A percentile compares a stretch with the other conserved stretches of the same genome.
Conservation (phyloP, 2,329 filamentous ascomycete genomes). For the Aspergillus sp. region DNA sequence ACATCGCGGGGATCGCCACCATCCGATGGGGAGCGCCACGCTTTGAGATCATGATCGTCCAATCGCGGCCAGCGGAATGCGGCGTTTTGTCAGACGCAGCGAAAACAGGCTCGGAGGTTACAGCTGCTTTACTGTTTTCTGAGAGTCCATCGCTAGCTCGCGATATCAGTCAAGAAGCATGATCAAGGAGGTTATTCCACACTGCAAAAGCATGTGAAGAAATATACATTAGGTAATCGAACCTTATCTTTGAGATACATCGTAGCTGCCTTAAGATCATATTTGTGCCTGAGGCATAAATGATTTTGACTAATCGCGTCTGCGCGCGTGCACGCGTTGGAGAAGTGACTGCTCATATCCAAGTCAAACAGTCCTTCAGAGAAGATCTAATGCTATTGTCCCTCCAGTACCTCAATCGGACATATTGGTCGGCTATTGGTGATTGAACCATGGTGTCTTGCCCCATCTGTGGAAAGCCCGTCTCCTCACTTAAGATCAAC, state of each 20-base stretch:
- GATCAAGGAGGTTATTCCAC: background rate
- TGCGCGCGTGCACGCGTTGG: conserved; percentile 20
- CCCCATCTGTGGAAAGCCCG: conserved; percentile 75
- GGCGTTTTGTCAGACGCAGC: conserved; percentile 3
- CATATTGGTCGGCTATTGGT: conserved; percentile 7
- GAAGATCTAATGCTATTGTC: background rate
- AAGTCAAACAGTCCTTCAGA: background rate
- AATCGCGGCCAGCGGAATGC: conserved; percentile 14
- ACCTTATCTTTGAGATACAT: background rate
- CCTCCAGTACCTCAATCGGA: background rate
- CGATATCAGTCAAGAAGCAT: background rate
- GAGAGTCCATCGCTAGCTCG: background rate
- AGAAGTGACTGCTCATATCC: background rate
- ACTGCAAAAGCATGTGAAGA: background rate
- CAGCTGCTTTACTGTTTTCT: background rate
- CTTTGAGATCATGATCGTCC: background rate
- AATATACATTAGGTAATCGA: background rate
- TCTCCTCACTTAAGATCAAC: conserved; percentile 70
- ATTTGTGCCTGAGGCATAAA: conserved; percentile 3
- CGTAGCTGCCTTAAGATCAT: background rate
- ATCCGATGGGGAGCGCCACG: conserved; percentile 31
- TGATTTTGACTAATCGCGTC: conserved; percentile 14
- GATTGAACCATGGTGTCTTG: conserved; percentile 65
- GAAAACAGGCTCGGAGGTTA: background rate
- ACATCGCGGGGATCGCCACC: conserved; percentile 44